Percentiles rank a stretch among this genome's conserved stretches.
phyloP scores from a whole-genome alignment of 768 basidiomycete species.

The Suillus discolor region DNA sequence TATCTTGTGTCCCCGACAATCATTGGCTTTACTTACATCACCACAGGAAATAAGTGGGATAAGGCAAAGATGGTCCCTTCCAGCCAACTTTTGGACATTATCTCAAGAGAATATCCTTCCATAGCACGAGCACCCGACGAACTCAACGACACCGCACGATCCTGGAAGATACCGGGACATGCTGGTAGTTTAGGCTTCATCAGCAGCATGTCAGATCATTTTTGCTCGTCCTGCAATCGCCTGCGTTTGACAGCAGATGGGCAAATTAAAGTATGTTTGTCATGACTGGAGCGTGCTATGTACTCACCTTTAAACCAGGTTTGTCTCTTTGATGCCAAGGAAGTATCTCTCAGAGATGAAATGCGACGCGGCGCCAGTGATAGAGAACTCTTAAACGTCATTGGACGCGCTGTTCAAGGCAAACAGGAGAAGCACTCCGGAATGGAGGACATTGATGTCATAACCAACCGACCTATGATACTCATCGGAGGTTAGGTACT shows the following conservation, averaged over 20 bases:
- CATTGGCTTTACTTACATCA: slow-evolving; percentile 10
- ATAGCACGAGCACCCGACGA: slow-evolving; percentile 65
- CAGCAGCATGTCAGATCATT: slow-evolving; percentile 93
- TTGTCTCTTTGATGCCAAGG: slow-evolving; percentile 84
- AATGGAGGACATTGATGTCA: slow-evolving; percentile 79
- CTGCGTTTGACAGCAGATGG: slow-evolving; percentile 88
- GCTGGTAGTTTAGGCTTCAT: slow-evolving; percentile 82
- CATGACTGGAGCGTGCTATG: neutral
- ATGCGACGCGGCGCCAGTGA: slow-evolving; percentile 69
- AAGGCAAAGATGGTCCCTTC: slow-evolving; percentile 82
- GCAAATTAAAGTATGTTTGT: slow-evolving; percentile 69
- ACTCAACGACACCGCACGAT: slow-evolving; percentile 79
- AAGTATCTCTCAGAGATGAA: slow-evolving; percentile 78
- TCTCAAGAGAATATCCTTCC: slow-evolving; percentile 49
- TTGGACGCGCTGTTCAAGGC: slow-evolving; percentile 63
- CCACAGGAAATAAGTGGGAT: slow-evolving; percentile 83
- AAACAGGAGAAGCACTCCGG: slow-evolving; percentile 85
- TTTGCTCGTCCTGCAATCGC: slow-evolving; percentile 84
- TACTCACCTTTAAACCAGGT: slow-evolving; percentile 49
- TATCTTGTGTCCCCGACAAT: slow-evolving; percentile 29
- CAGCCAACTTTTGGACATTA: slow-evolving; percentile 54
- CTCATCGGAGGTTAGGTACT: slow-evolving; percentile 88
- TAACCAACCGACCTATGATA: slow-evolving; percentile 86
- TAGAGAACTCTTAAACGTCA: slow-evolving; percentile 57
- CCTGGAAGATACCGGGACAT: slow-evolving; percentile 74